Base-by-base conservation (phyloP, 345 rosid species). In the Fremontodendron californicum region DNA sequence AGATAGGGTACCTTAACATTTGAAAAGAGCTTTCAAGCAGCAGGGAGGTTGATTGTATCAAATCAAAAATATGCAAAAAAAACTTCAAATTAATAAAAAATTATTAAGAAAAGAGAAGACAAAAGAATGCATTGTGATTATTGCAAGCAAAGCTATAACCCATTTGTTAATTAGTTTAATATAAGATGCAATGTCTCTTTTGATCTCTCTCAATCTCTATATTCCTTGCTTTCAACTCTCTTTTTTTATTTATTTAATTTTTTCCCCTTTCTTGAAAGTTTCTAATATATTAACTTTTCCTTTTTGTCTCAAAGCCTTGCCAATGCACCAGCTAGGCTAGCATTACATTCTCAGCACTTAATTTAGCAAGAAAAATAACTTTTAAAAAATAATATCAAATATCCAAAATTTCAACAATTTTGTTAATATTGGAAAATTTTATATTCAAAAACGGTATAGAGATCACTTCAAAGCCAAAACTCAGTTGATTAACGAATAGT, bases 111-210 rank as follows among this genome's bases (percentile, higher is more conserved):
- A 9, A 57, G n/a, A 11, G 58, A 61, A 78, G 48, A 65, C 18
- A 61, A 61, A 40, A 60, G 4, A 33, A 12, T 58, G 60, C 42
- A 45, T 82, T 82, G 81, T 81, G 84, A 80, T 78, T 78, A 78
- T 80, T 88, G 91, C 85, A 84, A 85, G 85, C 84, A 68, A 86
- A 83, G 85, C 78, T 76, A 83, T 57, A 57, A 45, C 62, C 31
- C 52, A 35, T 45, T 73, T 45, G 52, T 73, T 76, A 51, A 78
- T 71, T 76, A 77, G 54, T 81, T 75, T 79, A 62, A 49, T 71
- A 68, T 54, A 82, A 85, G 87, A 81, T 87, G 84, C 62, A n/a
- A 82, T 72, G 87, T 87, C 90, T 37, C 71, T 82, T 84, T 84
- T 81, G 5, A 62, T 81, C 81, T 77, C 43, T 63, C 73, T 78